A percentile compares a stretch with the other conserved stretches of the same genome.
phyloP scores from a whole-genome alignment of 106 monocot species.

The Dactylorhiza incarnata region DNA sequence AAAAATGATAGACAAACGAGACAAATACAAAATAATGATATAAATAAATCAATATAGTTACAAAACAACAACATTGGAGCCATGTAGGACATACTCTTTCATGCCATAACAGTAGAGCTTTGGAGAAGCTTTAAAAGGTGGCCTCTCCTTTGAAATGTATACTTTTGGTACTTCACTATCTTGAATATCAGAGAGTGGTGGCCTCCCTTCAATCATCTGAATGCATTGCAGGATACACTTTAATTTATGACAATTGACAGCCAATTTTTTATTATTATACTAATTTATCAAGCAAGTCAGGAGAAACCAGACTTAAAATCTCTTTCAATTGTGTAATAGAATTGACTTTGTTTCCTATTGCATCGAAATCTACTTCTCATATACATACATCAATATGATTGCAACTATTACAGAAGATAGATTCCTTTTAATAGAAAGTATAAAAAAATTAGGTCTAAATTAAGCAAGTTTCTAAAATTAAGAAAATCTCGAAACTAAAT shows the following conservation, averaged over 20 bases:
- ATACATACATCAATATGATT: no score
- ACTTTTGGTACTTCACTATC: background rate
- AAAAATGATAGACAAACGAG: no score
- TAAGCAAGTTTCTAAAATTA: no score
- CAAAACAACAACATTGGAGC: background rate
- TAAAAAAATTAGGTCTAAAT: no score
- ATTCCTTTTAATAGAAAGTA: no score
- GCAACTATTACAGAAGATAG: no score
- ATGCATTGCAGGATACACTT: background rate
- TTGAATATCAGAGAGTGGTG: background rate
- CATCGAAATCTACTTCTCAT: no score
- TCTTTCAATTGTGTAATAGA: no score
- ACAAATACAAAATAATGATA: no score
- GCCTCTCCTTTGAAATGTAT: background rate
- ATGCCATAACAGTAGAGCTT: constrained; percentile 3
- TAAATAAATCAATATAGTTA: no score
- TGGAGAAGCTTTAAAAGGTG: constrained; percentile 4
- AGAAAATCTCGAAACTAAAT: no score
- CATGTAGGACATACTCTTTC: background rate
- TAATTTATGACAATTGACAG: background rate
- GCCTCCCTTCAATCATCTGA: constrained; percentile 7
- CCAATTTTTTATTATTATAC: background rate
- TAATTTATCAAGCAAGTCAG: background rate
- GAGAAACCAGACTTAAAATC: background rate
- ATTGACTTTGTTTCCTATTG: no score